Conservation (phyloP, 2,329 filamentous ascomycete genomes). For the Xylaria sp. region DNA sequence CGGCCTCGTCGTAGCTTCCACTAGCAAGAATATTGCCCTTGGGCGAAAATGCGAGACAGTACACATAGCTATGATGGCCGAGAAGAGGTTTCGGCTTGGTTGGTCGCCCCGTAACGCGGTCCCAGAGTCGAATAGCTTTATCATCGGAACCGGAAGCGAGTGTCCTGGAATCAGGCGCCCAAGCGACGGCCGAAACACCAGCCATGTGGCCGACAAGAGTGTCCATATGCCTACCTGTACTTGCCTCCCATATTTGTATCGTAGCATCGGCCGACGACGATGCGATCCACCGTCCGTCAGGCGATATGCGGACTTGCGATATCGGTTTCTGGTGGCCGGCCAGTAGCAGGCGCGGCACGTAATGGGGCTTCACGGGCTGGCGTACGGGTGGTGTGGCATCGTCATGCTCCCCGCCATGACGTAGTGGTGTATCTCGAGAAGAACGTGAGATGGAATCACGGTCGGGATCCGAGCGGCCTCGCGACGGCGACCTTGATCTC, state of each 20-base stretch:
- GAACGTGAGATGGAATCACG: slow-evolving; percentile 42
- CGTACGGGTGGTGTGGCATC: slow-evolving; percentile 49
- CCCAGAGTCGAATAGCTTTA: slow-evolving; percentile 95
- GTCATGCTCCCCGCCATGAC: slow-evolving; percentile 30
- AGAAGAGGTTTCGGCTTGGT: slow-evolving; percentile 70
- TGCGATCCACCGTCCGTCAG: slow-evolving; percentile 89
- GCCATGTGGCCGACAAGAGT: slow-evolving; percentile 94
- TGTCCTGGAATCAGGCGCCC: slow-evolving; percentile 88
- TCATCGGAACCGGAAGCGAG: slow-evolving; percentile 95
- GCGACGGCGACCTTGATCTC: slow-evolving; percentile 39
- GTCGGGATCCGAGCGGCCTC: slow-evolving; percentile 31
- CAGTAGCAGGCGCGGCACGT: slow-evolving; percentile 75
- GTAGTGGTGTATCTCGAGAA: slow-evolving; percentile 40
- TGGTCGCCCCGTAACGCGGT: slow-evolving; percentile 71
- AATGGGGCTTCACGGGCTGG: slow-evolving; percentile 71
- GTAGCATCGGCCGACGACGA: slow-evolving; percentile 90
- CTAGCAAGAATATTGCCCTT: slow-evolving; percentile 97
- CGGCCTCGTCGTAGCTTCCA: slow-evolving; percentile 96
- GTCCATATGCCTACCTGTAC: slow-evolving; percentile 81
- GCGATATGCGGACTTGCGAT: slow-evolving; percentile 89
- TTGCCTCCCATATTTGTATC: slow-evolving; percentile 89
- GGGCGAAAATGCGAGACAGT: slow-evolving; percentile 93
- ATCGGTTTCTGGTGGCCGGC: slow-evolving; percentile 83
- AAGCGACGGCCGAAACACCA: slow-evolving; percentile 91
- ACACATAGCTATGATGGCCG: slow-evolving; percentile 97